phyloP scores from a whole-genome alignment of 345 rosid genomes.

The Dimocarpus longan region DNA sequence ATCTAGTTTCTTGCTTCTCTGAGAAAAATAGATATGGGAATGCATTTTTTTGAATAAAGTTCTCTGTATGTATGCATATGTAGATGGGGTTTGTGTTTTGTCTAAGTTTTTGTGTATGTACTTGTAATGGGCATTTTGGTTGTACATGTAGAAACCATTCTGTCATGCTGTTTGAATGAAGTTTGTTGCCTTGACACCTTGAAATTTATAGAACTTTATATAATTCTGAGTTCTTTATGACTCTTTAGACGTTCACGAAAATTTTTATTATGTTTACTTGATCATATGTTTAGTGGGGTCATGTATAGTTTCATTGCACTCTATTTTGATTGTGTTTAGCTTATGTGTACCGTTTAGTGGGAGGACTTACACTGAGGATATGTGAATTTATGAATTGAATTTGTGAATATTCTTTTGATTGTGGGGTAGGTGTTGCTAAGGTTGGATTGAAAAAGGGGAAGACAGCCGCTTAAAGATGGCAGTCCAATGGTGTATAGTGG shows the following conservation, averaged over 20 bases:
- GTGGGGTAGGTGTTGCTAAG: slow-evolving; percentile 60
- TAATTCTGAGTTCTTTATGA: not conserved
- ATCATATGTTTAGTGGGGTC: not conserved
- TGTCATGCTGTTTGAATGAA: not conserved
- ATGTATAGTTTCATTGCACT: not conserved
- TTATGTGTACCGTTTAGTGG: not conserved
- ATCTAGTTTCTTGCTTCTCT: not conserved
- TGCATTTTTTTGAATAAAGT: not conserved
- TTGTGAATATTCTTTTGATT: slow-evolving; percentile 7
- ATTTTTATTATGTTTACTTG: not conserved
- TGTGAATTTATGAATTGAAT: not conserved
- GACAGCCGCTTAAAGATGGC: slow-evolving; percentile 82
- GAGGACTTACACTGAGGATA: not conserved
- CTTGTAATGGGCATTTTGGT: not conserved
- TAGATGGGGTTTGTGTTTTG: too few species aligned
- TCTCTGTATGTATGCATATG: too few species aligned
- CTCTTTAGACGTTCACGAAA: not conserved
- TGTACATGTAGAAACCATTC: not conserved
- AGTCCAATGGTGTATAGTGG: slow-evolving; percentile 94
- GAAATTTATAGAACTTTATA: not conserved
- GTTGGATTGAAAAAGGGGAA: slow-evolving; percentile 92
- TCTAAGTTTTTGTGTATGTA: not conserved
- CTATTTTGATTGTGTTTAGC: not conserved
- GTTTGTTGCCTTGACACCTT: not conserved
- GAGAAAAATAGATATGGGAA: not conserved